phyloP scores from a whole-genome alignment of 495 filamentous ascomycete genomes.

The Glonium stellatum region DNA sequence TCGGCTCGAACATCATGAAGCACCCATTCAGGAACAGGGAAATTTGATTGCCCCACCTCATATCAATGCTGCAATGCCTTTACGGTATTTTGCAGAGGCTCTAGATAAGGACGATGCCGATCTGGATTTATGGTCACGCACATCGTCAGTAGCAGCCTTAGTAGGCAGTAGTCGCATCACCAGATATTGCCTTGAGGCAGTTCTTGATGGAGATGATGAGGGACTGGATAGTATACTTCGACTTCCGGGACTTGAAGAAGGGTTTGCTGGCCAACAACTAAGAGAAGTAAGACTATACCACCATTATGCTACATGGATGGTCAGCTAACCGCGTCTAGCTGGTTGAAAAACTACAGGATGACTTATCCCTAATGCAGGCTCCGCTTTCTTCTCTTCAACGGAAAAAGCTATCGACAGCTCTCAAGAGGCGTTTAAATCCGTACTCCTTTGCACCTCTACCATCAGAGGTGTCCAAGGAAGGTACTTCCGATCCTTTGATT shows the following conservation, averaged over 20 bases:
- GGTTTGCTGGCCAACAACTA: slow-evolving; percentile 72
- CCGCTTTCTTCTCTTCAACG: slow-evolving; percentile 56
- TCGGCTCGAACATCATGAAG: slow-evolving; percentile 40
- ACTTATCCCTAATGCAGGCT: slow-evolving; percentile 59
- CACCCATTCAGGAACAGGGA: slow-evolving; percentile 20
- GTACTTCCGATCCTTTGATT: background rate
- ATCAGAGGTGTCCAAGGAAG: slow-evolving; percentile 7
- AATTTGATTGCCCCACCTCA: slow-evolving; percentile 24
- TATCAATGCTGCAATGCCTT: slow-evolving; percentile 40
- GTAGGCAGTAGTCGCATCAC: slow-evolving; percentile 68
- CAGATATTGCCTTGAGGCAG: slow-evolving; percentile 85
- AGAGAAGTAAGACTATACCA: slow-evolving; percentile 42
- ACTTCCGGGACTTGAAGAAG: slow-evolving; percentile 76
- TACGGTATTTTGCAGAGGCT: slow-evolving; percentile 64
- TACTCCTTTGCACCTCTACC: slow-evolving; percentile 65
- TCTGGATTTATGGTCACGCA: slow-evolving; percentile 85
- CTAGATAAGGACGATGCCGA: slow-evolving; percentile 88
- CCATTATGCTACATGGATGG: background rate
- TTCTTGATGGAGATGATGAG: slow-evolving; percentile 77
- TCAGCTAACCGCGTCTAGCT: background rate
- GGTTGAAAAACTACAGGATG: slow-evolving; percentile 62
- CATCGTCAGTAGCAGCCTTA: slow-evolving; percentile 68
- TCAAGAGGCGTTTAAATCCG: slow-evolving; percentile 65
- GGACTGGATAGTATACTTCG: slow-evolving; percentile 62
- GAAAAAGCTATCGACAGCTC: slow-evolving; percentile 53